A percentile compares a stretch with the other conserved stretches of the same genome.
Evolutionary conservation across 2,329 filamentous ascomycete genomes (phyloP).

Genomic region (Penicillium occitanis): DNA sequence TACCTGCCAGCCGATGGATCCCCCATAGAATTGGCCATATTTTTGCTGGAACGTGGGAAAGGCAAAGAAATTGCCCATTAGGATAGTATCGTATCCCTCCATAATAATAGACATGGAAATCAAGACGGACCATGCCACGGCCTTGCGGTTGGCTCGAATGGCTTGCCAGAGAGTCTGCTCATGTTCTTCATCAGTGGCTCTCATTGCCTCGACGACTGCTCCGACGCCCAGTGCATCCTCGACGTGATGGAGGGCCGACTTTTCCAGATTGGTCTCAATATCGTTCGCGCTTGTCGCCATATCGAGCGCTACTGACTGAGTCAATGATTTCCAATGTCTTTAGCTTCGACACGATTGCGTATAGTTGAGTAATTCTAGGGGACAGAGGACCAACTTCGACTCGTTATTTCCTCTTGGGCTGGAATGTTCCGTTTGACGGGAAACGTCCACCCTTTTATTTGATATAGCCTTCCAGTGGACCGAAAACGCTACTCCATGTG

Average conservation of each 20-base stretch:
- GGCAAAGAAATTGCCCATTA: slow-evolving; percentile 53
- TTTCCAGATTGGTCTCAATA: no score
- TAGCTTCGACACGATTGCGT: no score
- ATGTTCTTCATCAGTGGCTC: slow-evolving; percentile 20
- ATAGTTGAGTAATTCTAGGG: no score
- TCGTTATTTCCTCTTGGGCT: no score
- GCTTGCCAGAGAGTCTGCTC: slow-evolving; percentile 23
- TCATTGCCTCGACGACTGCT: not conserved
- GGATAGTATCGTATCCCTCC: slow-evolving; percentile 55
- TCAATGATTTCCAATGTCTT: no score
- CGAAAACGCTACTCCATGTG: no score
- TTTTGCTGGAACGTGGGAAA: slow-evolving; percentile 44
- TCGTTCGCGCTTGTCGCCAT: no score
- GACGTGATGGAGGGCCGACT: not conserved
- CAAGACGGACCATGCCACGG: slow-evolving; percentile 37
- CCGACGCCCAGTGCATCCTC: not conserved
- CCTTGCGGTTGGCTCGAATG: slow-evolving; percentile 26
- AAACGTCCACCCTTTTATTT: no score
- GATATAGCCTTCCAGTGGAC: no score
- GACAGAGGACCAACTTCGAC: no score
- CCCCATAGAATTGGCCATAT: slow-evolving; percentile 28
- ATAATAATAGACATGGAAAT: slow-evolving; percentile 51
- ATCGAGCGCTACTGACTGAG: no score
- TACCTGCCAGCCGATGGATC: slow-evolving; percentile 16
- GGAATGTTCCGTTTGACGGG: no score